These are phyloP conservation scores for Letharia columbiana DNA, from an alignment of 495 filamentous ascomycete genomes.

Conservation along the genomic window DNA sequence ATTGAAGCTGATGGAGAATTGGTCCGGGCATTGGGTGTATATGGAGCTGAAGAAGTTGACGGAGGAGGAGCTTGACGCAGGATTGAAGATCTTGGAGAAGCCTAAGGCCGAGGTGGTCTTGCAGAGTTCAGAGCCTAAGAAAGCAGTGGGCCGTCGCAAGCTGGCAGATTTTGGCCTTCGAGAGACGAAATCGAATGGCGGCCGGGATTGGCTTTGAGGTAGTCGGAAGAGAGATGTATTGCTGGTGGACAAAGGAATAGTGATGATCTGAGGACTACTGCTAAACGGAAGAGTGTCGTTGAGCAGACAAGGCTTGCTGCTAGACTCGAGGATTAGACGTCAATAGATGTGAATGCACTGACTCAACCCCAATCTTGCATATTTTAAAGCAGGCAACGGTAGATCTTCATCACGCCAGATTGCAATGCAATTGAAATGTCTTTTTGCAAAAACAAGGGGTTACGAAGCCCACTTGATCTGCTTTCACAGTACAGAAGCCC, in stretches of 20 bases:
- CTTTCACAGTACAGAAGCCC: not conserved
- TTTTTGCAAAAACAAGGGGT: not conserved
- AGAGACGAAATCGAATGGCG: not conserved
- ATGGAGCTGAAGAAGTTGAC: not conserved
- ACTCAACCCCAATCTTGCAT: not conserved
- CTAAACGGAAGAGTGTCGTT: not conserved
- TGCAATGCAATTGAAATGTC: not conserved
- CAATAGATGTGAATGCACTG: not conserved
- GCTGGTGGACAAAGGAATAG: not conserved
- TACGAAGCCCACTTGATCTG: not conserved
- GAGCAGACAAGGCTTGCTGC: not conserved
- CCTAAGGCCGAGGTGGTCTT: not conserved
- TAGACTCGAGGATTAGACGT: not conserved
- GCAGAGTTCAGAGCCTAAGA: not conserved
- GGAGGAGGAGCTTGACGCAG: not conserved
- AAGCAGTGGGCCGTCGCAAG: not conserved
- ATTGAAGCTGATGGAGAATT: not conserved
- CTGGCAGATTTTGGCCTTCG: not conserved
- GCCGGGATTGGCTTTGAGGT: slow-evolving; percentile 1
- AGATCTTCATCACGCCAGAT: not conserved
- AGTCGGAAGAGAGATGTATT: not conserved
- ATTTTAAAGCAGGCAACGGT: not conserved
- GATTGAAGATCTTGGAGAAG: not conserved
- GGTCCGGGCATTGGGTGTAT: not conserved
- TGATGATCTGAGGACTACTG: not conserved